Base-by-base conservation (phyloP, 2,329 filamentous ascomycete species). In the Acrocalymma vagum region DNA sequence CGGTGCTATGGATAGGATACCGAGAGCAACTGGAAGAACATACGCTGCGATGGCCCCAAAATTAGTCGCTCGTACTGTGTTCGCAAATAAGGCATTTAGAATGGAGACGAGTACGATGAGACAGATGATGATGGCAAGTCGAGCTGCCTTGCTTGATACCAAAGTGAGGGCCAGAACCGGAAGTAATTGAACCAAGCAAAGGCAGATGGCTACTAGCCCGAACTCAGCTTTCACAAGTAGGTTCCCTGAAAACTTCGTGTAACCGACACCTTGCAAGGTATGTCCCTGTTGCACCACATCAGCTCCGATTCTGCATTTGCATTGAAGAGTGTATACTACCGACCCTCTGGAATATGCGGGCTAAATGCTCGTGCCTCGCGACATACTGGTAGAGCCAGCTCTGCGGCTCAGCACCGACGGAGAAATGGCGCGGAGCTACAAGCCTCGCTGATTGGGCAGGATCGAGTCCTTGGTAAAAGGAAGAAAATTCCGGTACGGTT, bases 21-120 rank as follows among this genome's bases (percentile, higher is more conserved):
- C 16, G 11, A 5, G 9, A 18, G 18, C 14, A 24, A 31, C 15
- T 6, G 7, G 9, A 34, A 9, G 4, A 7, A 43, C 40, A 4
- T 35, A 45, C 42, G 42, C 42, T 29, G 36, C 42, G 28, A 45
- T 38, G 14, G 42, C 42, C 25, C 42, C 42, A 15, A 45, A 45
- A 27, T 45, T 45, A 2, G 42, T 30, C 9, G 42, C 35, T 36
- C 42, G 37, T 13, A 38, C 36, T 4, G 42, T 36, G 15, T 45
- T 39, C 5, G 42, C 35, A 25, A 45, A 45, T 10, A 40, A 15
- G 10, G 30, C 35, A 21, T 38, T 45, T 9, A 45, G 13, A 2
- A 31, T 15, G 8, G 35, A 40, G 8, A 45, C 42, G 16, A 45
- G 6, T 6, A 45, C 7, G 22, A 45, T 45, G 5, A 45, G 26